Evolutionary conservation across 2,329 filamentous ascomycete genomes (phyloP).

Genomic region (Dendrostoma leiphaemia): DNA sequence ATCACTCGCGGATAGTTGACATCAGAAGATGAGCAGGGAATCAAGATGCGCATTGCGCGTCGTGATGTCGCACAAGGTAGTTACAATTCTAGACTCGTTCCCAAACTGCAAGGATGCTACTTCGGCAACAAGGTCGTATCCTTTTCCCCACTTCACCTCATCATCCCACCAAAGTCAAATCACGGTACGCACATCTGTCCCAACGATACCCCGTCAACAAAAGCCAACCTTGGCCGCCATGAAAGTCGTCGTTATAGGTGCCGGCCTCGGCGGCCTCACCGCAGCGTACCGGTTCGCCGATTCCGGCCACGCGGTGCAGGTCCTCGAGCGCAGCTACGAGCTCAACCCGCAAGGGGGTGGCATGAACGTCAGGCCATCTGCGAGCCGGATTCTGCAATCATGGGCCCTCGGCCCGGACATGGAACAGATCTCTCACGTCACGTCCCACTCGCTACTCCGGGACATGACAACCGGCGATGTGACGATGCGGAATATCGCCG

Average conservation of each 20-base stretch:
- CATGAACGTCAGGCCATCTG: conserved; percentile 22
- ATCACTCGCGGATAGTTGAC: too few species aligned
- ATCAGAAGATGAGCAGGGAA: too few species aligned
- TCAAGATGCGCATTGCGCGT: too few species aligned
- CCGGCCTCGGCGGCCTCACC: conserved; percentile 23
- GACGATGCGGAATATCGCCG: conserved; percentile 10
- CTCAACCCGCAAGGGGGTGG: conserved; percentile 19
- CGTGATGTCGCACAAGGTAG: too few species aligned
- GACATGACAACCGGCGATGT: conserved; percentile 18
- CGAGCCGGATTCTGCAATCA: conserved; percentile 16
- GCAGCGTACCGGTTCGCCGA: conserved; percentile 19
- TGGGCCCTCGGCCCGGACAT: conserved; percentile 20
- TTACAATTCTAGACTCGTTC: too few species aligned
- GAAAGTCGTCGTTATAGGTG: conserved; percentile 23
- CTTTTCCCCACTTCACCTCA: too few species aligned
- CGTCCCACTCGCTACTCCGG: conserved; percentile 18
- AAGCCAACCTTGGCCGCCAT: too few species aligned
- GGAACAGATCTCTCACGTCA: background rate
- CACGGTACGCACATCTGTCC: too few species aligned
- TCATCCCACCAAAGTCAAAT: background rate
- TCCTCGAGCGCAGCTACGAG: conserved; percentile 21
- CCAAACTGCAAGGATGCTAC: too few species aligned
- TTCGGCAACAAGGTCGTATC: too few species aligned
- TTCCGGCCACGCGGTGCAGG: conserved; percentile 18
- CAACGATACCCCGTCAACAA: too few species aligned